Evolutionary conservation across 306 rosid genomes (phyloP).

Genomic region (Gillenia trifoliata): DNA sequence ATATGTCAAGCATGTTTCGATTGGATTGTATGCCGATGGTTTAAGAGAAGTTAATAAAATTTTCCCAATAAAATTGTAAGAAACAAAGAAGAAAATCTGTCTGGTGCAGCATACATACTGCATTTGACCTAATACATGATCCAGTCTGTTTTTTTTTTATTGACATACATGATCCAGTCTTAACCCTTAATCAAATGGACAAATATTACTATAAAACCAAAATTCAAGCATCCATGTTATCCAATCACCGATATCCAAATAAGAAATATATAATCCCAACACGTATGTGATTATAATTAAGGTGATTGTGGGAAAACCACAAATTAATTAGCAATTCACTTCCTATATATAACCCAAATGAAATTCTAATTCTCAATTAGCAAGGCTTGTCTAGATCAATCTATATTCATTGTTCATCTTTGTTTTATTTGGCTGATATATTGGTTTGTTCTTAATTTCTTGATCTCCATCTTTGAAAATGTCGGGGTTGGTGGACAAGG

Average conservation of each 20-base stretch:
- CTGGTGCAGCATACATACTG: slow-evolving; percentile 1
- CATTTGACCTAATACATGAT: slow-evolving; percentile 20
- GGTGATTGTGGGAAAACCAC: background rate
- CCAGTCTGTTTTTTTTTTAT: too few relatives aligned
- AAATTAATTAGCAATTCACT: background rate
- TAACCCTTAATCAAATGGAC: background rate
- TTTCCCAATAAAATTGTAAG: background rate
- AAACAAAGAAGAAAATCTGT: background rate
- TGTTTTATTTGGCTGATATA: background rate
- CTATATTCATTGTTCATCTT: background rate
- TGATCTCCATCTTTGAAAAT: slow-evolving; percentile 11
- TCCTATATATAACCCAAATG: background rate
- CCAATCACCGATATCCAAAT: background rate
- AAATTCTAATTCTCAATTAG: background rate
- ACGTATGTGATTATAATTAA: background rate
- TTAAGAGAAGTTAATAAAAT: background rate
- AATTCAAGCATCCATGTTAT: background rate
- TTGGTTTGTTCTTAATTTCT: background rate
- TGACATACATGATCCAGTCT: too few relatives aligned
- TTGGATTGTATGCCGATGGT: background rate
- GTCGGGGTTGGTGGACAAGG: slow-evolving; percentile 54
- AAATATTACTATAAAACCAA: background rate
- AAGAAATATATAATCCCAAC: background rate
- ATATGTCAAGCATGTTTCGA: background rate
- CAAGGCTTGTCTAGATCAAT: background rate